phyloP scores from a whole-genome alignment of 306 rosid genomes.

The Begonia masoniana region DNA sequence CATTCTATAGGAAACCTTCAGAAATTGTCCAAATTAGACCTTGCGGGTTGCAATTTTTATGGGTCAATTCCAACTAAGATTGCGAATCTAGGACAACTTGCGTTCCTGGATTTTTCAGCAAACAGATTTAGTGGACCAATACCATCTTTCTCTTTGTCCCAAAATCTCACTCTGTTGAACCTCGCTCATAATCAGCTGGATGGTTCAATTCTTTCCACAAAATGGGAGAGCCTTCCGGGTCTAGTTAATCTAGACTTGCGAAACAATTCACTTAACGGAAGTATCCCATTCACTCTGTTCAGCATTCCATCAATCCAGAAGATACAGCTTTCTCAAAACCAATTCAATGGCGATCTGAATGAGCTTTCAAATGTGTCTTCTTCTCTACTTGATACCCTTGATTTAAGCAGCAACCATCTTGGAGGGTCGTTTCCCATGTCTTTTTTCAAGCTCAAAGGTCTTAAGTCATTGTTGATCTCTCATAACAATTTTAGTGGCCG shows the following conservation, averaged over 20 bases:
- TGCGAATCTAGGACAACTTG: slow-evolving; percentile 7
- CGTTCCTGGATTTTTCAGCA: background rate
- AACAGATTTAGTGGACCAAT: slow-evolving; percentile 23
- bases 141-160: slow-evolving; percentile 12
- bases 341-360: slow-evolving; percentile 5
- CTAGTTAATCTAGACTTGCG: slow-evolving; percentile 15
- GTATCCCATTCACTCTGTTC: slow-evolving; percentile 16
- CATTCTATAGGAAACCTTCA: slow-evolving; percentile 13
- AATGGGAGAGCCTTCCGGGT: slow-evolving; percentile 12
- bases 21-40: slow-evolving; percentile 11
- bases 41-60: slow-evolving; percentile 7
- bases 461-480: slow-evolving; percentile 14
- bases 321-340: slow-evolving; percentile 11
- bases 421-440: slow-evolving; percentile 26
- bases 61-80: slow-evolving; percentile 17
- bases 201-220: slow-evolving; percentile 12
- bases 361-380: slow-evolving; percentile 1
- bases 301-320: slow-evolving; percentile 4
- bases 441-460: slow-evolving; percentile 11
- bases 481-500: slow-evolving; percentile 34
- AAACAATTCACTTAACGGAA: slow-evolving; percentile 14
- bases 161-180: slow-evolving; percentile 7
- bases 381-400: slow-evolving; percentile 21
- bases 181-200: slow-evolving; percentile 13
- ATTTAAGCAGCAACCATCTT: slow-evolving; percentile 32